These are phyloP conservation scores for Fraxinus velutina DNA, from an alignment of 305 asterid species.

Conservation along the genomic window DNA sequence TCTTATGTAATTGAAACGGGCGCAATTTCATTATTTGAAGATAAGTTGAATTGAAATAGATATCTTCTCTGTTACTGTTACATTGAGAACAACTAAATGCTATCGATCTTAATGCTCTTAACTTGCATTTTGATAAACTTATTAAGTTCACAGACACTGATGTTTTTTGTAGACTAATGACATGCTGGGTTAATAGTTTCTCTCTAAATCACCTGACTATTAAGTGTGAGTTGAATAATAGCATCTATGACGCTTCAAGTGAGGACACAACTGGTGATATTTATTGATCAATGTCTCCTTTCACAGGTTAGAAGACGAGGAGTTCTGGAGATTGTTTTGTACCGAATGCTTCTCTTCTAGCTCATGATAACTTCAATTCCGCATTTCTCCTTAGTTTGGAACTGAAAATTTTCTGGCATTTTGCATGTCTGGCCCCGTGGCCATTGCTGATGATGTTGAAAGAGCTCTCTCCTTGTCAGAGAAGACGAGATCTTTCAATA, in stretches of 20 bases:
- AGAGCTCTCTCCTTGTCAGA: slow-evolving; percentile 50
- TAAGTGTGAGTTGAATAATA: background rate
- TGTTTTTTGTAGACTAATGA: background rate
- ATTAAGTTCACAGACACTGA: background rate
- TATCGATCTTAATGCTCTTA: background rate
- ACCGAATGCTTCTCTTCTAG: slow-evolving; percentile 18
- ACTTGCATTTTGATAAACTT: background rate
- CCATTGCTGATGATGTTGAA: slow-evolving; percentile 49
- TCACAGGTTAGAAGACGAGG: slow-evolving; percentile 20
- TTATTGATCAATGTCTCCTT: slow-evolving; percentile 4
- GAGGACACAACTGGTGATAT: background rate
- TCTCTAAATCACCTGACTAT: background rate
- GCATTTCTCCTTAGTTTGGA: slow-evolving; percentile 21
- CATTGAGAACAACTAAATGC: background rate
- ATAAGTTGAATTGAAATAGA: slow-evolving; percentile 1
- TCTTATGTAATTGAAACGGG: background rate
- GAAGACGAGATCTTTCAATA: slow-evolving; percentile 54
- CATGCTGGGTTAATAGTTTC: background rate
- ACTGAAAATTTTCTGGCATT: slow-evolving; percentile 38
- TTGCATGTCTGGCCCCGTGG: slow-evolving; percentile 90
- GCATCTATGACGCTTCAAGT: background rate
- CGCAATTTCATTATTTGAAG: slow-evolving; percentile 5
- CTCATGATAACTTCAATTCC: slow-evolving; percentile 24
- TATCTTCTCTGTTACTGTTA: background rate
- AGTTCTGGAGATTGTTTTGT: slow-evolving; percentile 11